These are phyloP conservation scores for Lentithecium fluviatile DNA, from an alignment of 495 filamentous ascomycete species.

Conservation along the genomic window DNA sequence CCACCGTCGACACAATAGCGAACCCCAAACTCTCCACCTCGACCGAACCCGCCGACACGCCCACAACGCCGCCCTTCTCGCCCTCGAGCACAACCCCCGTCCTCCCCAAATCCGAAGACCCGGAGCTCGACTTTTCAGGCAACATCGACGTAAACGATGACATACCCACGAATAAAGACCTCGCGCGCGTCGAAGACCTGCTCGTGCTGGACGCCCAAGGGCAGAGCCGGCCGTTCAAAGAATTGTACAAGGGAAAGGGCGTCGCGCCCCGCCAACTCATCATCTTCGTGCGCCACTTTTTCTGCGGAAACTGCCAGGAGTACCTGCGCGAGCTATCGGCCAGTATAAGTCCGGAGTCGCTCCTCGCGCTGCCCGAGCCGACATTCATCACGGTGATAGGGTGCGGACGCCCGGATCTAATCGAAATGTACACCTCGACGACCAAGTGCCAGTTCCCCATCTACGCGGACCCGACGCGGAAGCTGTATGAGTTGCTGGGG, in stretches of 20 bases:
- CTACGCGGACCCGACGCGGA: constrained; percentile 71
- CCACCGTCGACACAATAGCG: not conserved
- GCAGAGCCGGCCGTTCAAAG: constrained; percentile 63
- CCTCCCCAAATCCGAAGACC: constrained; percentile 10
- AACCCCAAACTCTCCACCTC: constrained; percentile 19
- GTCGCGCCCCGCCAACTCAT: constrained; percentile 57
- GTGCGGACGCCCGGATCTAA: constrained; percentile 73
- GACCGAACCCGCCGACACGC: not conserved
- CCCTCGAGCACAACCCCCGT: constrained; percentile 26
- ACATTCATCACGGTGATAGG: constrained; percentile 74
- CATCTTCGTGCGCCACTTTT: constrained; percentile 87
- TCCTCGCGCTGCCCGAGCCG: constrained; percentile 52
- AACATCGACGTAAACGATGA: constrained; percentile 34
- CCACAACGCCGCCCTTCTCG: constrained; percentile 12
- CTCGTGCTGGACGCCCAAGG: constrained; percentile 65
- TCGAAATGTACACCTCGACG: constrained; percentile 62
- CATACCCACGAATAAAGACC: constrained; percentile 25
- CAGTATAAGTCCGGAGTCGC: constrained; percentile 58
- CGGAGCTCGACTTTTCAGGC: constrained; percentile 30
- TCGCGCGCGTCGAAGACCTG: constrained; percentile 45
- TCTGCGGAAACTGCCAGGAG: constrained; percentile 81
- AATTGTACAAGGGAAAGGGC: constrained; percentile 57
- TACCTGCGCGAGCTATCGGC: constrained; percentile 65
- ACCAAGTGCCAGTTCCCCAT: constrained; percentile 75
- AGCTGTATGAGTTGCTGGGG: constrained; percentile 68